phyloP scores from a whole-genome alignment of 1,284 basidiomycete species.

The Sanghuangporus weigelae region DNA sequence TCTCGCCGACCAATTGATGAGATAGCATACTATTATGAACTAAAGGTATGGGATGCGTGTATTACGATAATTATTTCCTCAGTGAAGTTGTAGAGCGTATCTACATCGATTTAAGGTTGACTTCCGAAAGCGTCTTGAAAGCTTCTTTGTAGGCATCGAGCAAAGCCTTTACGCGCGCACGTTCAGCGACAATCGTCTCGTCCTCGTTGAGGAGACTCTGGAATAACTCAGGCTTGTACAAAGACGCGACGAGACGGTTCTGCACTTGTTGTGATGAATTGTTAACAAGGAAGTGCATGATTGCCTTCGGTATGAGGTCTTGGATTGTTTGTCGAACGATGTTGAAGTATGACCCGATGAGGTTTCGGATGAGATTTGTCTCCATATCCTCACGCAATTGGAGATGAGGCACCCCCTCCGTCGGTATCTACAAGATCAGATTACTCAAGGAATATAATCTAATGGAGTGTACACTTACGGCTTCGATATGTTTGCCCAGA shows the following conservation, averaged over 20 bases:
- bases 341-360: slow-evolving; percentile 94
- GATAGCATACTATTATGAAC: neutral
- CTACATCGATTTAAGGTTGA: slow-evolving; percentile 57
- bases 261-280: slow-evolving; percentile 95
- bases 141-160: slow-evolving; percentile 97
- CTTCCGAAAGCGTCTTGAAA: slow-evolving; percentile 81
- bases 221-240: slow-evolving; percentile 96
- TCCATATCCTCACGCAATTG: slow-evolving; percentile 93
- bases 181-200: slow-evolving; percentile 89
- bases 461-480: slow-evolving; percentile 49
- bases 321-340: slow-evolving; percentile 97
- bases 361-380: slow-evolving; percentile 87
- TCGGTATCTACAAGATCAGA: slow-evolving; percentile 42
- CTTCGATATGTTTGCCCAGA: slow-evolving; percentile 92
- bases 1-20: neutral
- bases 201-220: slow-evolving; percentile 92
- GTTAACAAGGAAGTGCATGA: slow-evolving; percentile 96
- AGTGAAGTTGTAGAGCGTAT: slow-evolving; percentile 28
- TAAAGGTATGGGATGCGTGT: neutral
- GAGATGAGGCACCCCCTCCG: slow-evolving; percentile 52
- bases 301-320: slow-evolving; percentile 94
- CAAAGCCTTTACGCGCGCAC: slow-evolving; percentile 89
- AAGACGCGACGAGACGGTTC: slow-evolving; percentile 85
- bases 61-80: neutral
- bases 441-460: slow-evolving; percentile 4